These are phyloP conservation scores for Phytopythium oedochilum DNA, from an alignment of 352 stramenopile genomes.

Conservation along the genomic window DNA sequence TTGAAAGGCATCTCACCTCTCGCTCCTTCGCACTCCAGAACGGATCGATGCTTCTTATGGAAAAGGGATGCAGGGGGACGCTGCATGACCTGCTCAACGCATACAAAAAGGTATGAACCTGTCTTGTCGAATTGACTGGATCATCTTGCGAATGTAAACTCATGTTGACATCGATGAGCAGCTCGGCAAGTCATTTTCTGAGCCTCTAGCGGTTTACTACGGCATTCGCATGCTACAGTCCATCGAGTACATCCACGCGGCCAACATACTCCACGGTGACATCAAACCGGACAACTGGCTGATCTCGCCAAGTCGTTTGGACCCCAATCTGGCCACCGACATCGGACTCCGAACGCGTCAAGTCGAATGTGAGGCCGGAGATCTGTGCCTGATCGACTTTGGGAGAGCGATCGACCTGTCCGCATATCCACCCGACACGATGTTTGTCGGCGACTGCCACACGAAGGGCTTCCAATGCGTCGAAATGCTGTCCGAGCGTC, in stretches of 20 bases:
- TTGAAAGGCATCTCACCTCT: slow-evolving; percentile 3
- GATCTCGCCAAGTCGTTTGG: slow-evolving; percentile 26
- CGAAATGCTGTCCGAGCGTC: slow-evolving; percentile 72
- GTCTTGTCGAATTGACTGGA: neutral
- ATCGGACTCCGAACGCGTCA: neutral
- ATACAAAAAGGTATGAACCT: slow-evolving; percentile 65
- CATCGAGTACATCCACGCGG: slow-evolving; percentile 57
- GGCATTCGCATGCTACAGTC: slow-evolving; percentile 75
- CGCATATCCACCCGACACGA: slow-evolving; percentile 46
- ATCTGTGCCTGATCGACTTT: slow-evolving; percentile 81
- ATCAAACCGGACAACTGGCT: slow-evolving; percentile 89
- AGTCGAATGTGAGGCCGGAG: slow-evolving; percentile 26
- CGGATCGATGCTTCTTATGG: slow-evolving; percentile 68
- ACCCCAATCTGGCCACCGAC: slow-evolving; percentile 7
- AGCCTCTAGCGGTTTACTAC: slow-evolving; percentile 72
- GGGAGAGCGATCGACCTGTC: slow-evolving; percentile 73
- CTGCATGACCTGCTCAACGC: slow-evolving; percentile 74
- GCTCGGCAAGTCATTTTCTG: slow-evolving; percentile 51
- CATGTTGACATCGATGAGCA: slow-evolving; percentile 12
- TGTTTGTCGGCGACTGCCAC: slow-evolving; percentile 74
- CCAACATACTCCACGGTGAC: slow-evolving; percentile 73
- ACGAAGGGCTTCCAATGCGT: slow-evolving; percentile 82
- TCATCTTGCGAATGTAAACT: neutral
- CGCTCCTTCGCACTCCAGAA: slow-evolving; percentile 30
- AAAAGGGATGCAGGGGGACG: slow-evolving; percentile 61